Percentiles rank a stretch among this genome's conserved stretches.
Evolutionary conservation across 2,329 filamentous ascomycete species (phyloP).

Genomic region (Fusarium bactridioides): DNA sequence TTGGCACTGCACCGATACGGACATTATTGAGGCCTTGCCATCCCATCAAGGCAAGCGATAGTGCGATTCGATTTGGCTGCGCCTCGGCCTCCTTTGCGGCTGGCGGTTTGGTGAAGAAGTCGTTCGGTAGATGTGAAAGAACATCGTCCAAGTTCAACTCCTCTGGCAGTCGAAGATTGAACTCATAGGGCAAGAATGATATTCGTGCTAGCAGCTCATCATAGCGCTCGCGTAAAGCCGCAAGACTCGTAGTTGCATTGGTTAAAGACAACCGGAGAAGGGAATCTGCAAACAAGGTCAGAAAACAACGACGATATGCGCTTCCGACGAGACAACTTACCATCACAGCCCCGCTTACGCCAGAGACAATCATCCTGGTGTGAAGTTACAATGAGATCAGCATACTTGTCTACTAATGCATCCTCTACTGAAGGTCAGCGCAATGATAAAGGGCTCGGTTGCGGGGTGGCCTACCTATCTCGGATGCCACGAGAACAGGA

Average conservation of each 20-base stretch:
- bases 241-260: slow-evolving; percentile 66
- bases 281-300: slow-evolving; percentile 53
- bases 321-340: slow-evolving; percentile 52
- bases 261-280: slow-evolving; percentile 70
- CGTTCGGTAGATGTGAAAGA: slow-evolving; percentile 58
- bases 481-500: slow-evolving; percentile 62
- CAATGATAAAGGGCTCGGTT: not conserved
- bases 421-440: slow-evolving; percentile 54
- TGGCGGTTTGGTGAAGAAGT: slow-evolving; percentile 61
- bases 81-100: slow-evolving; percentile 40
- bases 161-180: slow-evolving; percentile 66
- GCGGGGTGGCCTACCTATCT: slow-evolving; percentile 56
- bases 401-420: slow-evolving; percentile 79
- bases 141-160: slow-evolving; percentile 59
- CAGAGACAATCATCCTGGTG: slow-evolving; percentile 87
- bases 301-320: slow-evolving; percentile 33
- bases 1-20: slow-evolving; percentile 68
- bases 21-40: slow-evolving; percentile 73
- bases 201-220: slow-evolving; percentile 64
- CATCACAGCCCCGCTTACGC: slow-evolving; percentile 87
- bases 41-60: slow-evolving; percentile 75
- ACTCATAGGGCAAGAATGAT: slow-evolving; percentile 66
- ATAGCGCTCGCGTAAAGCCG: slow-evolving; percentile 69
- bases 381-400: slow-evolving; percentile 73
- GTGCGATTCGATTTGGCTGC: slow-evolving; percentile 66